phyloP scores from a whole-genome alignment of 2,329 filamentous ascomycete species.

The Purpureocillium lavendulum region DNA sequence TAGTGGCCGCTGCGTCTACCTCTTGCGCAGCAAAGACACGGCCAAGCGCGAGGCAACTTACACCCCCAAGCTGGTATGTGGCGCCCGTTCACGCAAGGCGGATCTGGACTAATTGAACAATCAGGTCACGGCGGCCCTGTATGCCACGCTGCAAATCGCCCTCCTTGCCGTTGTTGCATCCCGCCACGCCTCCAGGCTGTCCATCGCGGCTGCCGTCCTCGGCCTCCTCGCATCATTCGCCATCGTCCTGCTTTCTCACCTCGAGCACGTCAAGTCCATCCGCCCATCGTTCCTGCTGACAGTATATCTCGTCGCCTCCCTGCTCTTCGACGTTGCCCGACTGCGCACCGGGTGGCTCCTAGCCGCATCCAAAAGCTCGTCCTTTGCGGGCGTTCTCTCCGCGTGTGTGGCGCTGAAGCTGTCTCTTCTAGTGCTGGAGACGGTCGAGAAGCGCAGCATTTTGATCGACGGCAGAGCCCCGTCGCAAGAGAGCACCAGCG shows the following conservation, averaged over 20 bases:
- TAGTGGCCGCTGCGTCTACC: constrained; percentile 14
- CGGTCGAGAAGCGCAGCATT: constrained; percentile 21
- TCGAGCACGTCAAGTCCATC: constrained; percentile 24
- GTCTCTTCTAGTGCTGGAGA: constrained; percentile 16
- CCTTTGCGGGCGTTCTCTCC: constrained; percentile 16
- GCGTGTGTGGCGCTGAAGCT: constrained; percentile 15
- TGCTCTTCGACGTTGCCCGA: constrained; percentile 22
- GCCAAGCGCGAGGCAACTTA: constrained; percentile 16
- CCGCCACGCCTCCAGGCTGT: constrained; percentile 14
- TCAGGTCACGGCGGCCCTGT: constrained; percentile 14
- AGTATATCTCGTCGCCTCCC: constrained; percentile 18
- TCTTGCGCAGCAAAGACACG: constrained; percentile 14
- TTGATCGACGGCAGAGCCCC: constrained; percentile 29
- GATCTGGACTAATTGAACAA: background rate
- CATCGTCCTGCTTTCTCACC: constrained; percentile 18
- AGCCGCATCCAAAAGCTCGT: constrained; percentile 8
- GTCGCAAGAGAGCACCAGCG: constrained; percentile 41
- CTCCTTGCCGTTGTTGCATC: constrained; percentile 17
- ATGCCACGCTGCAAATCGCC: constrained; percentile 15
- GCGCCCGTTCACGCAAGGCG: too few relatives aligned
- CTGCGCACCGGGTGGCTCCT: constrained; percentile 24
- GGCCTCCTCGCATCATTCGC: constrained; percentile 16
- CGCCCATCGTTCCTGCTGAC: constrained; percentile 22
- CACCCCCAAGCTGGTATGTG: constrained; percentile 16
- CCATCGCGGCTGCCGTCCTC: constrained; percentile 18